Conservation (phyloP, 495 filamentous ascomycete species). For the Podospora pseudocomata region DNA sequence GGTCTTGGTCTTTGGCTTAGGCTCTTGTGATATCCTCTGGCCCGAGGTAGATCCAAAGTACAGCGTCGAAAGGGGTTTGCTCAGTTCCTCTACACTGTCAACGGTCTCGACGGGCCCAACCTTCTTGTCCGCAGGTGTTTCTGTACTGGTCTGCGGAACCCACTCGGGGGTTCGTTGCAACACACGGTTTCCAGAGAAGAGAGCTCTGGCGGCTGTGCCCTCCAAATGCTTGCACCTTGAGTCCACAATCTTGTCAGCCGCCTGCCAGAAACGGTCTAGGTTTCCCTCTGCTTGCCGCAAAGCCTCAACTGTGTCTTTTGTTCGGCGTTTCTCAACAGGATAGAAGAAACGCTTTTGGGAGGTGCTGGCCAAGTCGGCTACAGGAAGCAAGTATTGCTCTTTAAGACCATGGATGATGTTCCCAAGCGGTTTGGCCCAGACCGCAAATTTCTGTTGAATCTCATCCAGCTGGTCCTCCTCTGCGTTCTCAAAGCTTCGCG, state of each 20-base stretch:
- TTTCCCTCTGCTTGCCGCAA: conserved; percentile 40
- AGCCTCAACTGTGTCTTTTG: conserved; percentile 39
- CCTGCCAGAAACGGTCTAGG: conserved; percentile 51
- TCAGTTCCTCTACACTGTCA: conserved; percentile 1
- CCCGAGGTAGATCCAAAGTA: conserved; percentile 2
- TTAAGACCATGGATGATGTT: conserved; percentile 19
- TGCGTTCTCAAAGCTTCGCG: conserved; percentile 33
- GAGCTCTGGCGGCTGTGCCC: conserved; percentile 19
- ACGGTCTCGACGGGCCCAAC: no score
- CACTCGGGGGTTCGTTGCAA: conserved; percentile 50
- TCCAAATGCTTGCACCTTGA: conserved; percentile 6
- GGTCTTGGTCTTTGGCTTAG: conserved; percentile 3
- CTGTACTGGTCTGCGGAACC: conserved; percentile 19
- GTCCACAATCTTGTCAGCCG: conserved; percentile 12
- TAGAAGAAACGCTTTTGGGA: conserved; percentile 42
- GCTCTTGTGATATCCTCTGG: no score
- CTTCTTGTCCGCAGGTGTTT: no score
- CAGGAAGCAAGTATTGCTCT: background rate
- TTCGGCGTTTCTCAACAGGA: conserved; percentile 48
- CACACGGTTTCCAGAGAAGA: conserved; percentile 34
- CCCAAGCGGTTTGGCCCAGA: conserved; percentile 16
- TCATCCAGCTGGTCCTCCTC: conserved; percentile 21
- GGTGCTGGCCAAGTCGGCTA: conserved; percentile 11
- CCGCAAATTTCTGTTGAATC: conserved; percentile 21
- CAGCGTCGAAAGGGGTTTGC: conserved; percentile 22